phyloP scores from a whole-genome alignment of 192 early-diverging fungal genomes.

The Linnemannia hyalina region DNA sequence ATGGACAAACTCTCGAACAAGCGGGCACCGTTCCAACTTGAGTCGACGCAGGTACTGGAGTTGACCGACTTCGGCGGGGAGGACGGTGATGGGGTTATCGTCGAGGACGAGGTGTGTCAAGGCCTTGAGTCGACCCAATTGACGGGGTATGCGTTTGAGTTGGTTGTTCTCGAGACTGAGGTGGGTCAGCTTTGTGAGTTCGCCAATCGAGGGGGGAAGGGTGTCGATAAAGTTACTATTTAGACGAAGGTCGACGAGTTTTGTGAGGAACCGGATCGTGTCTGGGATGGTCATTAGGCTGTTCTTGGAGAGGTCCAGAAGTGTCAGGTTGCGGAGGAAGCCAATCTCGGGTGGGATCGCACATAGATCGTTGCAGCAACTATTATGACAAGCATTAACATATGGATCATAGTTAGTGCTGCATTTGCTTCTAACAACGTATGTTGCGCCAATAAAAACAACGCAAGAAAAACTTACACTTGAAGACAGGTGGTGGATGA shows the following conservation, averaged over 20 bases:
- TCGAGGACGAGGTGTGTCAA: slow-evolving; percentile 74
- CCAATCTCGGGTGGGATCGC: slow-evolving; percentile 81
- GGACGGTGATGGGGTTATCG: slow-evolving; percentile 70
- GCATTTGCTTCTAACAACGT: background rate
- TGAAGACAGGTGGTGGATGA: slow-evolving; percentile 70
- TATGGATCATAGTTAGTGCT: background rate
- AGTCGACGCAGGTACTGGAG: slow-evolving; percentile 76
- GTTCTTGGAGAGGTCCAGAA: slow-evolving; percentile 77
- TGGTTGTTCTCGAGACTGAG: slow-evolving; percentile 73
- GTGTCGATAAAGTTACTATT: slow-evolving; percentile 70
- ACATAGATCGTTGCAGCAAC: slow-evolving; percentile 81
- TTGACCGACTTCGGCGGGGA: slow-evolving; percentile 79
- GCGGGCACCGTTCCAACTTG: slow-evolving; percentile 64
- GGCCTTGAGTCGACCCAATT: slow-evolving; percentile 70
- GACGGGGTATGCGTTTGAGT: slow-evolving; percentile 68
- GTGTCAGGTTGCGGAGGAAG: slow-evolving; percentile 74
- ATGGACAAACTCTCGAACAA: slow-evolving; percentile 58
- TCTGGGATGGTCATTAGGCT: slow-evolving; percentile 73
- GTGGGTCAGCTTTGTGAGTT: slow-evolving; percentile 72
- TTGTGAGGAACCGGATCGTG: slow-evolving; percentile 73
- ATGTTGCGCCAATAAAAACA: slow-evolving; percentile 13
- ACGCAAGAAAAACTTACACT: slow-evolving; percentile 68
- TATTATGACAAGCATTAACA: slow-evolving; percentile 26
- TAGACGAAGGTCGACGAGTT: slow-evolving; percentile 74
- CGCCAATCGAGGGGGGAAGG: slow-evolving; percentile 71